Evolutionary conservation across 2,329 filamentous ascomycete genomes (phyloP), one percentile per base, ranked within the genome.

Genomic region (Botrytis hyacinthi): DNA sequence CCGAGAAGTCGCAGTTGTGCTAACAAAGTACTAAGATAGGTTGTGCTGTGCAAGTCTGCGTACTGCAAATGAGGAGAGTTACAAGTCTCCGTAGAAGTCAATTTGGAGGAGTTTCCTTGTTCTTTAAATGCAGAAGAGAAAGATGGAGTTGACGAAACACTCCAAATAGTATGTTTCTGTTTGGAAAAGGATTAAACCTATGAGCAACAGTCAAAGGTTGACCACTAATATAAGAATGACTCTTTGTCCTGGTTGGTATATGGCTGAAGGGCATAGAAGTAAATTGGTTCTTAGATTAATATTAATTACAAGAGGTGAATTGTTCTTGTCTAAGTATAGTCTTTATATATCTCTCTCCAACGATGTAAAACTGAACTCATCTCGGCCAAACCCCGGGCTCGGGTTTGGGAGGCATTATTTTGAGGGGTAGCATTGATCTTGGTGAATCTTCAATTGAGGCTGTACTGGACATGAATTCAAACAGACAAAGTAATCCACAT

Each of bases 401-500:
- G n/a, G 51, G 14, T 18, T 42, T 32, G 29, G 2, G 54, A 32
- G 9, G 26, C n/a, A 42, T 32, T 57, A n/a, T 57, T 22, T 32
- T 12, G 37, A 26, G 1, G 9, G 9, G 7, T 54, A 54, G 9
- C 16, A 29, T 57, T n/a, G 14, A 42, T 20, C 48, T 42, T 68
- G 48, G 66, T 68, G 66, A 68, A 68, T 68, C 18, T 22, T 16
- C 26, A 18, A 16, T 32, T 57, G 48, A 68, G 18, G 35, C 48
- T 57, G 4, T 42, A 68, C 48, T 32, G 3, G 29, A 42, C 9
- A 68, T 29, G 16, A 29, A 29, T 26, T 14, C 48, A 51, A 37
- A n/a, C 46, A 54, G 12, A n/a, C 32, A 40, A 20, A n/a, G 20
- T 42, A 12, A 57, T 42, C 10, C 6, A 54, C 5, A 54, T 20